Percentiles rank a stretch among this genome's conserved stretches.
phyloP scores from a whole-genome alignment of 2,329 filamentous ascomycete species.

The Pestalotiopsis sp. region DNA sequence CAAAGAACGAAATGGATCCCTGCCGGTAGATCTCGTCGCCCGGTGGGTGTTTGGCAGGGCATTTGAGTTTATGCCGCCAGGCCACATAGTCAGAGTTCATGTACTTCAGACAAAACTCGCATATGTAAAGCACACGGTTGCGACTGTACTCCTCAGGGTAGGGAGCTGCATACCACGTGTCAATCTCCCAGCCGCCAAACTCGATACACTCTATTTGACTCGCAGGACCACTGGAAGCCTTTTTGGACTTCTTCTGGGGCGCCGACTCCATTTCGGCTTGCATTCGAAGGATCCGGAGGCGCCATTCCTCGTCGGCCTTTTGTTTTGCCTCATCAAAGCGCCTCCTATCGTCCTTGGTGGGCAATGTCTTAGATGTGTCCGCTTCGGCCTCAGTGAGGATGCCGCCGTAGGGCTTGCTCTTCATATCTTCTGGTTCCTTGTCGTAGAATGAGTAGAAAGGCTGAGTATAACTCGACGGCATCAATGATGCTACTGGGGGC shows the following conservation, averaged over 20 bases:
- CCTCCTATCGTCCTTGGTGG: constrained; percentile 76
- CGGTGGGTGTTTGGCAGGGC: constrained; percentile 92
- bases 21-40: constrained; percentile 98
- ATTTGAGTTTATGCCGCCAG: constrained; percentile 97
- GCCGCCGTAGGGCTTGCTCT: constrained; percentile 93
- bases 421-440: constrained; percentile 84
- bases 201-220: constrained; percentile 99
- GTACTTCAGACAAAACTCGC: constrained; percentile 98
- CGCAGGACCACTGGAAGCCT: constrained; percentile 80
- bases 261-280: constrained; percentile 64
- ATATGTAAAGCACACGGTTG: constrained; percentile 96
- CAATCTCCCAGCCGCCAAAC: constrained; percentile 96
- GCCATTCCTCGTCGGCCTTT: constrained; percentile 91
- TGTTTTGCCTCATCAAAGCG: constrained; percentile 89
- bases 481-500: constrained; percentile 58
- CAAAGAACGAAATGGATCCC: constrained; percentile 89
- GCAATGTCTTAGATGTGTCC: constrained; percentile 87
- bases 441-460: constrained; percentile 90
- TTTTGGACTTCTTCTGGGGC: constrained; percentile 68
- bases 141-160: constrained; percentile 98
- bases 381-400: constrained; percentile 88
- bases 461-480: constrained; percentile 66
- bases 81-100: constrained; percentile 99
- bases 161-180: constrained; percentile 98
- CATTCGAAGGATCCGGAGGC: constrained; percentile 60